Percentiles rank a stretch among this genome's conserved stretches.
These are phyloP conservation scores for Fusarium citri DNA, from an alignment of 2,329 filamentous ascomycete genomes.

Conservation along the genomic window DNA sequence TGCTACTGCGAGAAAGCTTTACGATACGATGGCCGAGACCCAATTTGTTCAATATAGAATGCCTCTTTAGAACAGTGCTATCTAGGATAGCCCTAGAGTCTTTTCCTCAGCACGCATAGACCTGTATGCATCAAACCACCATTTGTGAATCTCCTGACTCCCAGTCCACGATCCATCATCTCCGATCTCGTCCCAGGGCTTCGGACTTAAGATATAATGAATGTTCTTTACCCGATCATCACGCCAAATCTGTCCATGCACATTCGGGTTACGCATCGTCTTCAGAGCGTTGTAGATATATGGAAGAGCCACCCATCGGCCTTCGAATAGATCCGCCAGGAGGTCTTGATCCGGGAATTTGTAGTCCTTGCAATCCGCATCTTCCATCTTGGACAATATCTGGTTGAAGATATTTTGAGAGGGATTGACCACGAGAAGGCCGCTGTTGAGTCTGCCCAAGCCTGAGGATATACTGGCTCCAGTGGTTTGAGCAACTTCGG, in stretches of 20 bases:
- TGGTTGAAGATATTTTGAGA: not conserved
- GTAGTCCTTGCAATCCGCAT: not conserved
- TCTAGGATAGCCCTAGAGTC: rapidly evolving
- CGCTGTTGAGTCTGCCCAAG: conserved; percentile 18
- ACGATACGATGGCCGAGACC: conserved; percentile 30
- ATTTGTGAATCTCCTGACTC: conserved; percentile 6
- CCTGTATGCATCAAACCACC: conserved; percentile 21
- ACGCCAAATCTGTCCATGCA: conserved; percentile 7
- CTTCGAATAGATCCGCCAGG: conserved; percentile 2
- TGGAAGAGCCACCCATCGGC: conserved; percentile 11
- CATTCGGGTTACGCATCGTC: not conserved
- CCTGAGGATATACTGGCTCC: not conserved
- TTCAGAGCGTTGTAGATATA: conserved; percentile 26
- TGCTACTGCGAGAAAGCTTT: conserved; percentile 12
- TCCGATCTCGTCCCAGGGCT: conserved; percentile 17
- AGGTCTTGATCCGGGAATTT: conserved; percentile 26
- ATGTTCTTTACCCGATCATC: conserved; percentile 26
- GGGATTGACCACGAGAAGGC: conserved; percentile 18
- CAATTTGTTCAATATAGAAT: conserved; percentile 34
- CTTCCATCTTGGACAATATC: not conserved
- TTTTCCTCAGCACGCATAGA: conserved; percentile 2
- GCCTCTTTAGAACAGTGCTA: not conserved
- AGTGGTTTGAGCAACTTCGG: not conserved
- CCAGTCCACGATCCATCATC: conserved; percentile 4
- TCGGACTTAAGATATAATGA: conserved; percentile 23